These are phyloP conservation scores for Wilhelminamyces savonicus DNA, from an alignment of 805 yeast genomes.

Conservation along the genomic window DNA sequence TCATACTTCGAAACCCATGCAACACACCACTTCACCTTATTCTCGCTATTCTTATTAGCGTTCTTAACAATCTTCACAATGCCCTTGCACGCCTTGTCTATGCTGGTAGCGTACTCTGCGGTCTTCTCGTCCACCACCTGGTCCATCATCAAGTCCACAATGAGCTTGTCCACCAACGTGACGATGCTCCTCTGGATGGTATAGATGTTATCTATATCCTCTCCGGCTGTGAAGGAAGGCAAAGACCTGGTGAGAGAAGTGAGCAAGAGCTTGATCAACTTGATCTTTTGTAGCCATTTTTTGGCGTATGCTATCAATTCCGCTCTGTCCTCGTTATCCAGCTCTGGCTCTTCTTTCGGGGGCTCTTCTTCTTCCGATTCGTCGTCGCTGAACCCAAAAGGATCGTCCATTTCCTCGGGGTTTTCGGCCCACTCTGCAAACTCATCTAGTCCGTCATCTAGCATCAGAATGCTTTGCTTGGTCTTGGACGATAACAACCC, in stretches of 20 bases:
- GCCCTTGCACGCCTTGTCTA: constrained; percentile 19
- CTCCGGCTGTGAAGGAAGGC: constrained; percentile 38
- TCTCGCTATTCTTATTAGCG: constrained; percentile 44
- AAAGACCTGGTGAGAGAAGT: constrained; percentile 54
- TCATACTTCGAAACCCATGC: constrained; percentile 47
- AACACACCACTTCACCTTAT: constrained; percentile 52
- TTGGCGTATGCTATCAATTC: constrained; percentile 36
- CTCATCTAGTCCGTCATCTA: constrained; percentile 62
- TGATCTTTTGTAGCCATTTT: constrained; percentile 47
- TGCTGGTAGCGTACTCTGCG: constrained; percentile 13
- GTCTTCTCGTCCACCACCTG: constrained; percentile 33
- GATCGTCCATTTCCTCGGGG: constrained; percentile 46
- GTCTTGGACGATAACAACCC: constrained; percentile 47
- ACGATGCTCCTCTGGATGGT: constrained; percentile 36
- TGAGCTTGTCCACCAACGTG: constrained; percentile 49
- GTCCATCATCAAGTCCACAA: constrained; percentile 51
- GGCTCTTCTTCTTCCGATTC: constrained; percentile 23
- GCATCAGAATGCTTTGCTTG: constrained; percentile 36
- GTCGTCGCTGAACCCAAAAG: constrained; percentile 42
- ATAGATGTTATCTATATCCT: constrained; percentile 42
- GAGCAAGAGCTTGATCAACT: constrained; percentile 52
- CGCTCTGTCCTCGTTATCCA: constrained; percentile 5
- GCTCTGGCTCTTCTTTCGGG: constrained; percentile 14
- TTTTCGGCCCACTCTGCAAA: constrained; percentile 63
- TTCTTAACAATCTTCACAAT: constrained; percentile 34